Base-by-base conservation (phyloP, 2,329 filamentous ascomycete genomes). In the Ascochyta rabiei region DNA sequence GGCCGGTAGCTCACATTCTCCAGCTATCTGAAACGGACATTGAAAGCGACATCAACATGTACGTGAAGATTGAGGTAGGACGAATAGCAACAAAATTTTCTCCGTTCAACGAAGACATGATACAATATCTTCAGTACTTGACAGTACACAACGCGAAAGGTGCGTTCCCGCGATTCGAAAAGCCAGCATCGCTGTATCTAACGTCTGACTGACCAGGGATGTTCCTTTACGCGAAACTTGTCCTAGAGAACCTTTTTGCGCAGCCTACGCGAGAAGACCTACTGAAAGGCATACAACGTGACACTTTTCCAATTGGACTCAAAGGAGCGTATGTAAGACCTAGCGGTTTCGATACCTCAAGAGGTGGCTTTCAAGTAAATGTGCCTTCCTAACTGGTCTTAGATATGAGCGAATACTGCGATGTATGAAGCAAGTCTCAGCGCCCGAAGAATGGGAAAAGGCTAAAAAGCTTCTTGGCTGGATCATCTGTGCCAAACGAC, bases 401-500 rank as follows among this genome's bases (percentile, higher is more conserved):
- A 70, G 66, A 1, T 71, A 71, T 26, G 56, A 64, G 21, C 54
- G 64, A n/a, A 68, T 71, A 13, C 18, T 70, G 5, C 44, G n/a
- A 13, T 59, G 63, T 1, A 68, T 70, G 28, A 64, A 66, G 37
- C 12, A 23, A 9, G 55, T 42, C 0, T 57, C 63, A 2, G 13
- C 16, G 3, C 2, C 3, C 0, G 28, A 31, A 21, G 61, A 66
- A 21, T 66, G 66, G 63, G 37, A 43, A 1, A 57, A 50, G 9
- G 59, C 62, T 0, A 64, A 57, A 9, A 64, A 59, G 34, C 49
- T 70, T 7, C 48, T 71, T 6, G 64, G 63, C 2, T 71, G 65
- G 66, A 61, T 71, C 53, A 56, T 69, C 3, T 70, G 66, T 35
- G 63, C 65, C 3, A 70, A 70, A 55, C 61, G 69, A 7, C 59